Evolutionary conservation across 2,329 filamentous ascomycete genomes (phyloP), one percentile per base, ranked within the genome.

Genomic region (Alternaria metachromatica): DNA sequence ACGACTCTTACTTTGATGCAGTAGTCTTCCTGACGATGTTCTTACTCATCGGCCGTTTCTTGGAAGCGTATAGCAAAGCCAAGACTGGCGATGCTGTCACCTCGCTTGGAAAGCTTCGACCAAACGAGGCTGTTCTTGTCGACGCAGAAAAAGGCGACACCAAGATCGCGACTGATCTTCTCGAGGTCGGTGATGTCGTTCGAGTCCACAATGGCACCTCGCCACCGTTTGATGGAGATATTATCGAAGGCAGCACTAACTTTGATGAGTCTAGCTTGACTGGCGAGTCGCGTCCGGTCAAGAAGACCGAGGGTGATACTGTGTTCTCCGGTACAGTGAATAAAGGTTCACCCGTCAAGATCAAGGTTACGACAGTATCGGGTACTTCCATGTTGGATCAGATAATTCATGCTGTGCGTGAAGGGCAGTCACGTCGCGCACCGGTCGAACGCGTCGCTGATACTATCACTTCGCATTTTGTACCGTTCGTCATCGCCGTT

Each of bases 241-340:
- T 97, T 20, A 71, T 85, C 11, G 75, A 81, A 21, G 80, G 81
- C 2, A 89, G 88, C 4, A 85, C 88, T 86, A 78, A 84, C 54
- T 97, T 97, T 73, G 93, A 97, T 74, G 95, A 98, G 78, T 94
- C 93, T 11, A 96, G 93, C 65, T 84, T 98, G 64, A 97, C 95
- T 2, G 92, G 92, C 56, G 92, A 94, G 80, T 91, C 91, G 13
- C 85, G 86, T 7, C 86, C 86, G 0, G 87, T 94, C 59, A 85
- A 84, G 72, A 94, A 94, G 80, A 65, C 55, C 0, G 70, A 82
- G 3, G 89, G 88, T 4, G 91, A 93, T 62, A 81, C 83, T 15
- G 88, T 94, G 3, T 94, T 86, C 70, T 88, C 91, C 0, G 92
- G 92, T 15, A 94, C 92, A 0, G 84, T 94, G 75, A 94, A 94